Percentiles rank a stretch among this genome's conserved stretches.
Evolutionary conservation across 495 filamentous ascomycete species (phyloP).

Genomic region (Penicillium paxilli): DNA sequence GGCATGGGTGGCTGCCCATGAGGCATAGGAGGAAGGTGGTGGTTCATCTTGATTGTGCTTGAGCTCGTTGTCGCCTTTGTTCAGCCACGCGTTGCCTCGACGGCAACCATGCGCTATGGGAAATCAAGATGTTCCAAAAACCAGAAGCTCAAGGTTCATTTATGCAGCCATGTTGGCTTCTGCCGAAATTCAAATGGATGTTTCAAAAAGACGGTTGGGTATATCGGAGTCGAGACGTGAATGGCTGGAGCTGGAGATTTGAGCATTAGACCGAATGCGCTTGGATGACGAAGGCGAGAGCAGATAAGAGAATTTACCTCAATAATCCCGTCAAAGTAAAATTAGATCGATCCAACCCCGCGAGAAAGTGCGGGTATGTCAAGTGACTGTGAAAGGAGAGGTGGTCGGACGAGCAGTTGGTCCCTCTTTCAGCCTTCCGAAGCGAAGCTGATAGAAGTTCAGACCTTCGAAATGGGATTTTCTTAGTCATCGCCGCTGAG

Average conservation of each 20-base stretch:
- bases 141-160: constrained; percentile 22
- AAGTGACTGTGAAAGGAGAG: not conserved
- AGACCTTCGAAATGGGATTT: not conserved
- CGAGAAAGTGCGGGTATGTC: not conserved
- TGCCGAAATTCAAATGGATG: constrained; percentile 5
- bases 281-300: not conserved
- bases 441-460: constrained; percentile 20
- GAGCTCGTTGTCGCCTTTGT: constrained; percentile 35
- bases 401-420: constrained; percentile 4
- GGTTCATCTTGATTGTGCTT: constrained; percentile 54
- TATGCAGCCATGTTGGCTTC: constrained; percentile 42
- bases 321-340: not conserved
- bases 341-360: not conserved
- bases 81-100: constrained; percentile 47
- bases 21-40: constrained; percentile 53
- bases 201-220: not conserved
- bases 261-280: constrained; percentile 10
- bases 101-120: constrained; percentile 44
- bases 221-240: constrained; percentile 8
- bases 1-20: constrained; percentile 57
- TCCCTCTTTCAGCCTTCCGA: constrained; percentile 17
- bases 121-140: constrained; percentile 21
- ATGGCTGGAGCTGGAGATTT: constrained; percentile 10
- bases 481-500: constrained; percentile 13
- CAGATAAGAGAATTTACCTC: not conserved